These are phyloP conservation scores for Saksenaea vasiformis DNA, from an alignment of 371 early-diverging fungal species.

Conservation along the genomic window DNA sequence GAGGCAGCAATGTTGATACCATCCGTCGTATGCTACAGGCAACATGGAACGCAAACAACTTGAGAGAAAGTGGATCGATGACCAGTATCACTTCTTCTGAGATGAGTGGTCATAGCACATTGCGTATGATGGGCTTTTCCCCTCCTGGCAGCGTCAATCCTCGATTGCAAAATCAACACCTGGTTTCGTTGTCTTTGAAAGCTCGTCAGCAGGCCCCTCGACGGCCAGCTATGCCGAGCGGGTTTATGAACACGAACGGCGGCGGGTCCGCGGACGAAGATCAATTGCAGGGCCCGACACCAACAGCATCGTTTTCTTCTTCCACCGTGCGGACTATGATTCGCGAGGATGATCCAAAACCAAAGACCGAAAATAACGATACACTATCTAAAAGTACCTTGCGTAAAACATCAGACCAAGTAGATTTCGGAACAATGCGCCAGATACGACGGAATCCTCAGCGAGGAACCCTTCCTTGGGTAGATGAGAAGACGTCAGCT, in stretches of 20 bases:
- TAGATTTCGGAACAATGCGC: neutral
- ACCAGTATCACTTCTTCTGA: constrained; percentile 21
- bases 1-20: constrained; percentile 30
- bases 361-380: neutral
- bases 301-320: constrained; percentile 41
- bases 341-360: constrained; percentile 29
- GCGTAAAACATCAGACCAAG: neutral
- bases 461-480: neutral
- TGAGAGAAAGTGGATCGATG: constrained; percentile 31
- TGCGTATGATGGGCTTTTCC: constrained; percentile 18
- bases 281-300: constrained; percentile 13
- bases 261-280: constrained; percentile 2
- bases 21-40: constrained; percentile 39
- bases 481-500: constrained; percentile 29
- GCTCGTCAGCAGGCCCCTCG: constrained; percentile 13
- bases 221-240: constrained; percentile 30
- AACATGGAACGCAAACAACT: constrained; percentile 32
- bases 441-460: neutral
- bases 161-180: constrained; percentile 30
- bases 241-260: constrained; percentile 15
- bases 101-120: constrained; percentile 2
- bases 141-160: constrained; percentile 34
- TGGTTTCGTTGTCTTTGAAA: constrained; percentile 24
- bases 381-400: neutral
- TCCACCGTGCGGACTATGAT: constrained; percentile 47